Conservation (phyloP, 176 grass and related monocot genomes). For the Alloteropsis semialata region DNA sequence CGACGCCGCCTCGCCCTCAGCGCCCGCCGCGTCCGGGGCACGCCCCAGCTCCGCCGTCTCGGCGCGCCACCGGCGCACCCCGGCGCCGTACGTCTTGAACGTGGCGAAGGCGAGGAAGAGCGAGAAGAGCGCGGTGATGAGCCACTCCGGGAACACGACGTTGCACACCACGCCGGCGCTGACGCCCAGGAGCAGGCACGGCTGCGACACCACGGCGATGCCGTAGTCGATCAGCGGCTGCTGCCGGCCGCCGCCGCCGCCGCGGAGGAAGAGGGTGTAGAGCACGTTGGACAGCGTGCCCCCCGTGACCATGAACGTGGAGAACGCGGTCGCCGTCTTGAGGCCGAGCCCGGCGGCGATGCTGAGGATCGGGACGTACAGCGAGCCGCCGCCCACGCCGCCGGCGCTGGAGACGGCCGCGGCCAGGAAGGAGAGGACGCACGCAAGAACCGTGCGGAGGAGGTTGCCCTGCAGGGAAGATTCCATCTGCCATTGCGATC, state of each 20-base stretch:
- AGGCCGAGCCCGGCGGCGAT: constrained; percentile 19
- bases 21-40: neutral
- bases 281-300: constrained; percentile 36
- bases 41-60: neutral
- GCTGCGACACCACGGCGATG: constrained; percentile 37
- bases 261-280: constrained; percentile 29
- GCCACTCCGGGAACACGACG: neutral
- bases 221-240: constrained; percentile 34
- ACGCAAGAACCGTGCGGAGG: neutral
- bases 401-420: constrained; percentile 42
- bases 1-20: neutral
- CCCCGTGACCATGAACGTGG: constrained; percentile 48
- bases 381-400: constrained; percentile 31
- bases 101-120: neutral
- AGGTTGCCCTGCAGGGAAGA: neutral
- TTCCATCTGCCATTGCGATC: neutral
- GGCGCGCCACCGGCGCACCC: neutral
- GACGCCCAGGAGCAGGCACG: constrained; percentile 37
- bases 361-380: constrained; percentile 46
- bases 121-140: neutral
- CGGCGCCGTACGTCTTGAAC: neutral
- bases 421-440: constrained; percentile 40
- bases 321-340: constrained; percentile 35
- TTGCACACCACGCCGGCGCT: constrained; percentile 39
- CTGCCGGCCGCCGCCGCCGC: neutral